phyloP scores from a whole-genome alignment of 2,329 filamentous ascomycete species.

The Boeremia exigua region DNA sequence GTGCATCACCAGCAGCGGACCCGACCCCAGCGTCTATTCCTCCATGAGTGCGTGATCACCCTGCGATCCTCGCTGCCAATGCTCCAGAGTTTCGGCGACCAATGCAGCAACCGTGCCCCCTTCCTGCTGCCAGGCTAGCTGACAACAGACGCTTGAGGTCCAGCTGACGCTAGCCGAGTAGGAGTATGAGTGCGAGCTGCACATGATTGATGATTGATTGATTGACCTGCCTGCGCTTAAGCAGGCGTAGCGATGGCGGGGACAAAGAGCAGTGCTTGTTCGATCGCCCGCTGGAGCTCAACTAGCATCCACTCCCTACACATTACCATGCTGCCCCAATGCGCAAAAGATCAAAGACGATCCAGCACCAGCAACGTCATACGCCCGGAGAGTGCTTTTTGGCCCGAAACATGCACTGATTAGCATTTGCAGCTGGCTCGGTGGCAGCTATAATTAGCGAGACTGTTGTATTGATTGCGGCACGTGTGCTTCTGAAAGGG shows the following conservation, averaged over 20 bases:
- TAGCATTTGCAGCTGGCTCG: conserved; percentile 19
- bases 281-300: conserved; percentile 18
- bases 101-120: conserved; percentile 34
- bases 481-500: conserved; percentile 40
- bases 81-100: conserved; percentile 37
- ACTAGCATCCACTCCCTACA: conserved; percentile 26
- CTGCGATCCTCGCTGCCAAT: conserved; percentile 26
- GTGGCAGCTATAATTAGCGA: conserved; percentile 41
- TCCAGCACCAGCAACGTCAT: conserved; percentile 8
- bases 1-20: conserved; percentile 7
- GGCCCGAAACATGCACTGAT: conserved; percentile 29
- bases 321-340: conserved; percentile 21
- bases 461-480: conserved; percentile 42
- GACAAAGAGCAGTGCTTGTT: conserved; percentile 19
- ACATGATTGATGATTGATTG: conserved; percentile 39
- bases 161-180: conserved; percentile 37
- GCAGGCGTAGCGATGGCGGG: conserved; percentile 25
- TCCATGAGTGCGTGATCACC: background rate
- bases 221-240: conserved; percentile 27
- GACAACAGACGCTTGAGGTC: conserved; percentile 34
- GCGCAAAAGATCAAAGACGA: conserved; percentile 19
- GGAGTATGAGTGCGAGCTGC: conserved; percentile 34
- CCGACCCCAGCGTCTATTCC: conserved; percentile 15
- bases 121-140: conserved; percentile 28
- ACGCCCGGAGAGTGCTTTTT: conserved; percentile 30